phyloP scores from a whole-genome alignment of 805 yeast species.

The Scheffersomyces ergatensis region DNA sequence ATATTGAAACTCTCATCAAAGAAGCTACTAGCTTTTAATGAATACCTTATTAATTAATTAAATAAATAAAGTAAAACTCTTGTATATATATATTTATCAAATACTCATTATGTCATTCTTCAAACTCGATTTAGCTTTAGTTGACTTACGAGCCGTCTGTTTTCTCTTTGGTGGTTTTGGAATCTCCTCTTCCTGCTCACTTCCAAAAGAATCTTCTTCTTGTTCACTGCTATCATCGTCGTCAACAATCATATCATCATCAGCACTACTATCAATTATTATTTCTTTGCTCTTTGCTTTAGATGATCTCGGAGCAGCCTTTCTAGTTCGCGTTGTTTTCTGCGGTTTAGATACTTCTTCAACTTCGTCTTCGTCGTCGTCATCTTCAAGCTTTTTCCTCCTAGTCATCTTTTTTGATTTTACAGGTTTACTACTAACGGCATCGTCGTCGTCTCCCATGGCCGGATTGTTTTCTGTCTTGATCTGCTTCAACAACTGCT shows the following conservation, averaged over 20 bases:
- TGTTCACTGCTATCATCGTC: slow-evolving; percentile 4
- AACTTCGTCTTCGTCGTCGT: neutral
- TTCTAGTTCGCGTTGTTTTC: slow-evolving; percentile 1
- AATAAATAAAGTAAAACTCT: slow-evolving; percentile 4
- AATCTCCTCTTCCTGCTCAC: slow-evolving; percentile 2
- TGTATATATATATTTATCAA: slow-evolving; percentile 12
- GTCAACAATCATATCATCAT: neutral
- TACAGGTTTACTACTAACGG: neutral
- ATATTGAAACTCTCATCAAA: slow-evolving; percentile 62
- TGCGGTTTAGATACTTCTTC: neutral
- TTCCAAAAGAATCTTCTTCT: slow-evolving; percentile 1
- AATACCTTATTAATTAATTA: too few species aligned
- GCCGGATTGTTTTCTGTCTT: slow-evolving; percentile 15
- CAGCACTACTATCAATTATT: neutral
- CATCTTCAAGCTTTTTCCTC: neutral
- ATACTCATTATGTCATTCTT: slow-evolving; percentile 10
- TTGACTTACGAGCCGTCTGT: slow-evolving; percentile 2
- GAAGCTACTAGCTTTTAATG: slow-evolving; percentile 57
- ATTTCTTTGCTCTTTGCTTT: slow-evolving; percentile 4
- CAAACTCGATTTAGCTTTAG: slow-evolving; percentile 3
- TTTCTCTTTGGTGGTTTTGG: slow-evolving; percentile 2
- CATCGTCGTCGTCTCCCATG: neutral
- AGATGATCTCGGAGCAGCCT: neutral
- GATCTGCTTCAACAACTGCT: slow-evolving; percentile 41
- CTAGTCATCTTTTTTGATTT: neutral